phyloP scores from a whole-genome alignment of 2,329 filamentous ascomycete genomes.

The Teratosphaeria zuluensis region DNA sequence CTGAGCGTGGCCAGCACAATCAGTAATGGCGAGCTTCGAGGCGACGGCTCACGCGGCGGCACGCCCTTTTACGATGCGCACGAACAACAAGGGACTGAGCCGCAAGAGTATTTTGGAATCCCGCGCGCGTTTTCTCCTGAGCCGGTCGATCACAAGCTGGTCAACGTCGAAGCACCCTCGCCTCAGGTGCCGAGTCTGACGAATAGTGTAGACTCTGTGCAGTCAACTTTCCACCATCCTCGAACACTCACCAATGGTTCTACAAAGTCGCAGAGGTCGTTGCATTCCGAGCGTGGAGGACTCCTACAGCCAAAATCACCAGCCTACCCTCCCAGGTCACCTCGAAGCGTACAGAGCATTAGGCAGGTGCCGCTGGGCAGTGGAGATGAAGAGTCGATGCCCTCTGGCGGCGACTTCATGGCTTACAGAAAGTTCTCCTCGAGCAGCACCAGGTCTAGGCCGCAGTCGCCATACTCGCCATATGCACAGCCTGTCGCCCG shows the following conservation, averaged over 20 bases:
- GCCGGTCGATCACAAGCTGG: slow-evolving; percentile 30
- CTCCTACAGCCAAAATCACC: slow-evolving; percentile 27
- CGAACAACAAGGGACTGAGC: slow-evolving; percentile 7
- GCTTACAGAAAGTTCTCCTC: slow-evolving; percentile 73
- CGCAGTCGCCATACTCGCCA: slow-evolving; percentile 56
- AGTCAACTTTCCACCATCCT: slow-evolving; percentile 27
- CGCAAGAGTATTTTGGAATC: slow-evolving; percentile 35
- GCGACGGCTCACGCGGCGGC: slow-evolving; percentile 1
- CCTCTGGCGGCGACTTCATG: slow-evolving; percentile 49
- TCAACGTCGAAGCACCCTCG: slow-evolving; percentile 33
- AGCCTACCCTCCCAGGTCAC: slow-evolving; percentile 28
- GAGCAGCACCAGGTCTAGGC: slow-evolving; percentile 53
- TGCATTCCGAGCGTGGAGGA: slow-evolving; percentile 17
- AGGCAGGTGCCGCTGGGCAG: slow-evolving; percentile 40
- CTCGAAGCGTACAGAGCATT: slow-evolving; percentile 34
- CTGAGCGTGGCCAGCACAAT: slow-evolving; percentile 15
- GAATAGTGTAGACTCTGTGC: slow-evolving; percentile 25
- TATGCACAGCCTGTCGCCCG: slow-evolving; percentile 54
- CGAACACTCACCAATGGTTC: slow-evolving; percentile 33
- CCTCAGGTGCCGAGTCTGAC: slow-evolving; percentile 29
- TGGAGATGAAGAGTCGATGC: slow-evolving; percentile 51
- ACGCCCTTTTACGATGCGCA: slow-evolving; percentile 18
- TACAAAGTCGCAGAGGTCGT: slow-evolving; percentile 19
- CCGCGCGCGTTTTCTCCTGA: slow-evolving; percentile 38
- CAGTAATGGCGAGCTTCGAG: not conserved